Conservation (phyloP, 2,329 filamentous ascomycete genomes). For the Beauveria rudraprayagi region DNA sequence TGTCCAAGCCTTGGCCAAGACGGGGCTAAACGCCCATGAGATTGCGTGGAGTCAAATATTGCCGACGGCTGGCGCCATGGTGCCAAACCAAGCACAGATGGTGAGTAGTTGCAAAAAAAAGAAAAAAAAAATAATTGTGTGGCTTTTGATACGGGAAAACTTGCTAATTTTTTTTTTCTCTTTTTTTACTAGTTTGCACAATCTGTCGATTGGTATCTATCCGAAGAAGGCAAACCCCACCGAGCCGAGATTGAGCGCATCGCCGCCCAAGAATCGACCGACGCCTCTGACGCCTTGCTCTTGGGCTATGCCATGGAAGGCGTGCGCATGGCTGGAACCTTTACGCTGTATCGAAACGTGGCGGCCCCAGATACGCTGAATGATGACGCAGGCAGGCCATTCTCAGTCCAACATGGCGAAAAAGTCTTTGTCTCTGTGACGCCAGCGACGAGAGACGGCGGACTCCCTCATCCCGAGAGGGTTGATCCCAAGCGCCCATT, state of each 20-base stretch:
- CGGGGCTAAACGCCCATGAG: conserved; percentile 53
- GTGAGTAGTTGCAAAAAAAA: conserved; percentile 29
- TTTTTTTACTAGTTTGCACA: neutral
- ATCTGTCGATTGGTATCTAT: conserved; percentile 3
- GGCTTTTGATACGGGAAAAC: neutral
- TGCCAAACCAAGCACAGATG: conserved; percentile 63
- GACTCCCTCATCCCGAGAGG: conserved; percentile 51
- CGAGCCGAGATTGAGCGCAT: conserved; percentile 53
- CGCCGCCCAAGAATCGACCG: conserved; percentile 44
- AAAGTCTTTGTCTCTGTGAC: conserved; percentile 57
- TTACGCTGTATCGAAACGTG: conserved; percentile 52
- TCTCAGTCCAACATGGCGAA: conserved; percentile 47
- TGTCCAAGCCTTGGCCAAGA: conserved; percentile 56
- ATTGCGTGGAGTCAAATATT: conserved; percentile 65
- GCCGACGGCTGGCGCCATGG: conserved; percentile 57
- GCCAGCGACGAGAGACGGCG: conserved; percentile 46
- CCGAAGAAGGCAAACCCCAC: conserved; percentile 36
- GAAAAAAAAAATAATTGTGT: too few species aligned
- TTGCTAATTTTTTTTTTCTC: neutral
- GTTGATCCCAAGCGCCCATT: conserved; percentile 57
- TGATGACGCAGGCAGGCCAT: conserved; percentile 43
- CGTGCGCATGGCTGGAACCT: conserved; percentile 57
- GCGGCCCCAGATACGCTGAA: conserved; percentile 35
- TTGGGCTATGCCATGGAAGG: conserved; percentile 66
- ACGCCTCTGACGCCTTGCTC: conserved; percentile 54